Evolutionary conservation across 2,329 filamentous ascomycete genomes (phyloP).

Genomic region (Aspergillus novofumigatus): DNA sequence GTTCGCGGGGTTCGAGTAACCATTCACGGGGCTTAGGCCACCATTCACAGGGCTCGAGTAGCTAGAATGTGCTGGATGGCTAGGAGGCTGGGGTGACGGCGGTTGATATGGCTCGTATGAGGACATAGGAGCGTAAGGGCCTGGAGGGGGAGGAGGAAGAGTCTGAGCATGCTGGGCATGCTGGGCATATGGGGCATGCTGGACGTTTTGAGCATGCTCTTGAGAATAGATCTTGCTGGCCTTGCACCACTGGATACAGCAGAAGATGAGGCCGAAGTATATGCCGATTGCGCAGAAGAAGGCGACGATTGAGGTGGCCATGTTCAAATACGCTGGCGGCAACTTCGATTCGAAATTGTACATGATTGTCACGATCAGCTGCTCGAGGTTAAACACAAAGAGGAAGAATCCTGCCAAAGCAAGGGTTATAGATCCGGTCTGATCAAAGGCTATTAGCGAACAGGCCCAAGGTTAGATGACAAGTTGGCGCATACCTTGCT

Average conservation of each 20-base stretch:
- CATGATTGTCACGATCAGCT: constrained; percentile 10
- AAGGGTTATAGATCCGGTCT: constrained; percentile 14
- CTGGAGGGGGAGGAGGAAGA: background rate
- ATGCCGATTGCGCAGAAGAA: constrained; percentile 19
- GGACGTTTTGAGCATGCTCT: background rate
- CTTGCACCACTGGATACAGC: constrained; percentile 17
- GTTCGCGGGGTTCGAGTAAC: background rate
- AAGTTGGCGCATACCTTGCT: constrained; percentile 11
- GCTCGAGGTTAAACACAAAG: constrained; percentile 13
- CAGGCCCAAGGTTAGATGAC: background rate
- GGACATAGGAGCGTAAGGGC: background rate
- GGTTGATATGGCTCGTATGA: constrained; percentile 6
- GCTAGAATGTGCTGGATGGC: background rate
- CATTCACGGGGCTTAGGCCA: background rate
- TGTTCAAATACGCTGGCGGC: constrained; percentile 9
- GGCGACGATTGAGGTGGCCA: constrained; percentile 5
- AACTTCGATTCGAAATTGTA: constrained; percentile 3
- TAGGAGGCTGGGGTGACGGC: background rate
- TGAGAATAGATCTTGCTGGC: constrained; percentile 1
- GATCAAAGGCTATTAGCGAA: background rate
- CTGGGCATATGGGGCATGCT: background rate
- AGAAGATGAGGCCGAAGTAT: constrained; percentile 16
- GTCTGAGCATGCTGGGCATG: background rate
- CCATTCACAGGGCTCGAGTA: background rate
- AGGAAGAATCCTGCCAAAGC: constrained; percentile 13